phyloP scores from a whole-genome alignment of 1,284 basidiomycete genomes.

The Vanrija sp. region DNA sequence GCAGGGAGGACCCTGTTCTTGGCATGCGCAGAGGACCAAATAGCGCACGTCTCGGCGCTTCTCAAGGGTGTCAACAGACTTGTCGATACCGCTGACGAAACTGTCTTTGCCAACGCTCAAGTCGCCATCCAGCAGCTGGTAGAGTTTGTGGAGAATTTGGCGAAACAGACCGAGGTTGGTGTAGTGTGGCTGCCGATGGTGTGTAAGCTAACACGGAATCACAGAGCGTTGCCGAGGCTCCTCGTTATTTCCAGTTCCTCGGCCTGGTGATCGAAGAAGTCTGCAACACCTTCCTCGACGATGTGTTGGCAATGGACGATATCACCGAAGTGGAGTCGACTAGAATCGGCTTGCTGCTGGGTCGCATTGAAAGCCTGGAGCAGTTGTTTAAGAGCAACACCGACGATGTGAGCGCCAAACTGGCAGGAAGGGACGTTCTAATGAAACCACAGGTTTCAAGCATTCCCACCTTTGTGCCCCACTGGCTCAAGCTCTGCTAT shows the following conservation, averaged over 20 bases:
- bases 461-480: constrained; percentile 62
- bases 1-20: constrained; percentile 65
- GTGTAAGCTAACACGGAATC: background rate
- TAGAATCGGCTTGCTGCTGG: constrained; percentile 73
- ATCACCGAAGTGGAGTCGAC: constrained; percentile 89
- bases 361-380: constrained; percentile 72
- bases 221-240: constrained; percentile 25
- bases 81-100: constrained; percentile 65
- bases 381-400: constrained; percentile 58
- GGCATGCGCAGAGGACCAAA: constrained; percentile 62
- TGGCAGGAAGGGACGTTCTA: background rate
- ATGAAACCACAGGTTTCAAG: constrained; percentile 19
- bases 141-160: constrained; percentile 62
- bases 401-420: constrained; percentile 5
- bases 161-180: constrained; percentile 69
- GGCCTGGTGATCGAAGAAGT: constrained; percentile 72
- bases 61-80: constrained; percentile 69
- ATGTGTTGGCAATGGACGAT: constrained; percentile 75
- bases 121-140: constrained; percentile 45
- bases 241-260: constrained; percentile 46
- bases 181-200: no score
- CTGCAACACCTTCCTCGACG: constrained; percentile 64
- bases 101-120: constrained; percentile 37
- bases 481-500: constrained; percentile 94
- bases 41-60: constrained; percentile 50